Base-by-base conservation (phyloP, 352 stramenopile species). In the Sclerospora graminicola region DNA sequence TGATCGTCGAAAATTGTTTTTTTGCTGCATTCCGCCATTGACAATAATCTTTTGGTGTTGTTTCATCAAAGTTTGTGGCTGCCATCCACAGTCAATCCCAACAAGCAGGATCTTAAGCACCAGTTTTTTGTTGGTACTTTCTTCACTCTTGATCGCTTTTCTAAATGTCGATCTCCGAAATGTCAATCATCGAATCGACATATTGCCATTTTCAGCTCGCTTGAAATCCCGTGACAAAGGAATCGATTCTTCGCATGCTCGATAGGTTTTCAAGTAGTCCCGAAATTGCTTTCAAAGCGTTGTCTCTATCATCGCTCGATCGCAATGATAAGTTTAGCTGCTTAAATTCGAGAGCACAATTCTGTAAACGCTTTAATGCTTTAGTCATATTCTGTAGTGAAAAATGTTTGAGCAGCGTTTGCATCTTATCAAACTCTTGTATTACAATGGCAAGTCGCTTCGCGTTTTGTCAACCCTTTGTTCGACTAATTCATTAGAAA, bases 1-100 rank as follows among this genome's bases (percentile, higher is more conserved):
- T 26, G 21, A 26, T 26, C 21, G 21, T 26, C 21, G 21, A 6
- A 26, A 26, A 3, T 26, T 26, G 6, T 6, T 26, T 26, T 26
- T 26, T 6, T 26, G 21, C 6, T 26, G 21, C 21, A 26, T 26
- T 3, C 6, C 4, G 4, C 21, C 21, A 26, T 26, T 26, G 21
- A 26, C 21, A 6, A 26, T 6, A 26, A 6, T 26, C 21, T 6
- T 26, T 26, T 26, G 21, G 3, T 45, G 26, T 7, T 57, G 31
- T 38, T 61, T 62, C 21, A 44, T 14, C 10, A 76, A 11, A 41
- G n/a, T 69, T 47, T 81, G 59, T 4, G 73, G 73, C 6, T 69
- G 57, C 73, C 73, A 85, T 28, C 83, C 73, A 51, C 69, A 82
- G 33, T 85, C 73, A 33, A 84, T 58, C 1, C 66, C 72, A 45